These are phyloP conservation scores for Populus tremula DNA, from an alignment of 345 rosid genomes.

Conservation along the genomic window DNA sequence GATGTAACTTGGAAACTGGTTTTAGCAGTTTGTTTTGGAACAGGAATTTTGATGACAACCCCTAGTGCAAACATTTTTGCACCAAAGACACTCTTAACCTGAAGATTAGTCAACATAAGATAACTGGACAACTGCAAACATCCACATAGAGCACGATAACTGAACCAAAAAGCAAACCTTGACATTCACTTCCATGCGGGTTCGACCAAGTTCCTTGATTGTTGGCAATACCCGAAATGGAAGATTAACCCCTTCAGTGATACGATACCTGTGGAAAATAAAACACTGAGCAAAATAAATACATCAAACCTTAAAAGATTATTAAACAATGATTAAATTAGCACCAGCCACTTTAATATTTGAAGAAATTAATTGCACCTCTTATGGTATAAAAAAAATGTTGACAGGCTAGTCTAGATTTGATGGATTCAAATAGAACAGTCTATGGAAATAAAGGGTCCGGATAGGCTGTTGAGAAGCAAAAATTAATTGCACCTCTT, in stretches of 20 bases:
- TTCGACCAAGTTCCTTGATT: constrained; percentile 96
- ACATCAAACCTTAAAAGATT: background rate
- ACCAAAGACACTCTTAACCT: constrained; percentile 99
- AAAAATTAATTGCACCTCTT: background rate
- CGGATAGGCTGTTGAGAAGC: background rate
- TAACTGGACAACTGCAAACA: constrained; percentile 17
- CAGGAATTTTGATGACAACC: constrained; percentile 95
- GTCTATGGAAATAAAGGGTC: background rate
- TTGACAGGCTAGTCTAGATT: background rate
- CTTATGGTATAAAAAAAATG: background rate
- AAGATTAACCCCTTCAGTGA: constrained; percentile 96
- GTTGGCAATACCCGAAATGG: constrained; percentile 97
- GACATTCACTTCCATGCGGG: constrained; percentile 99
- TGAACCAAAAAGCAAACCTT: constrained; percentile 52
- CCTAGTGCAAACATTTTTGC: constrained; percentile 99
- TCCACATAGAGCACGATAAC: constrained; percentile 1
- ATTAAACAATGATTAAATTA: background rate
- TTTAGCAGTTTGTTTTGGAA: constrained; percentile 97
- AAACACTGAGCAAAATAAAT: background rate
- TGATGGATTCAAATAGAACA: background rate
- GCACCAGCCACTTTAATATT: background rate
- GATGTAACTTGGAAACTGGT: constrained; percentile 95
- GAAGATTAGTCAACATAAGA: constrained; percentile 30
- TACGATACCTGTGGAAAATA: constrained; percentile 63
- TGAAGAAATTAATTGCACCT: background rate